A percentile compares a stretch with the other conserved stretches of the same genome.
Evolutionary conservation across 495 filamentous ascomycete species (phyloP).

Genomic region (Beverwykella pulmonaria): DNA sequence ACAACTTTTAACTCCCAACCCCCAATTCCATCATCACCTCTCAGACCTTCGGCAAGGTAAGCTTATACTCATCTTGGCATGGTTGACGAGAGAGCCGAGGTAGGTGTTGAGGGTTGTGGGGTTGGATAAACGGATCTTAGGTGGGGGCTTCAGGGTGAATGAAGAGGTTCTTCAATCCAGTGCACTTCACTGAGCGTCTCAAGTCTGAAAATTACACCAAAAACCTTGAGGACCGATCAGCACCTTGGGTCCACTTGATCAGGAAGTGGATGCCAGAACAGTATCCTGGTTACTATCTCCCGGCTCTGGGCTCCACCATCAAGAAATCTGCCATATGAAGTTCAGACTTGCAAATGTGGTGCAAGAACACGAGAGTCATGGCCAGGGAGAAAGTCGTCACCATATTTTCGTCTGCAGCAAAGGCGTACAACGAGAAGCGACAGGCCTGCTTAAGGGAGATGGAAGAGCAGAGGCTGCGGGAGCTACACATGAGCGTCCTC

Average conservation of each 20-base stretch:
- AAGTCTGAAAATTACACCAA: slow-evolving; percentile 4
- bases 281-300: background rate
- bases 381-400: slow-evolving; percentile 19
- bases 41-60: slow-evolving; percentile 17
- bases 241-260: slow-evolving; percentile 16
- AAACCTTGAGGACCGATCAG: slow-evolving; percentile 5
- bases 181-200: slow-evolving; percentile 18
- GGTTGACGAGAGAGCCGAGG: slow-evolving; percentile 15
- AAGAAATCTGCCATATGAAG: background rate
- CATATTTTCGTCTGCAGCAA: slow-evolving; percentile 8
- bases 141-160: slow-evolving; percentile 3
- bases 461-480: slow-evolving; percentile 11
- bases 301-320: background rate
- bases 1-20: no score
- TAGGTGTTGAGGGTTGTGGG: slow-evolving; percentile 18
- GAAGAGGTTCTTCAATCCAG: slow-evolving; percentile 29
- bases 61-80: slow-evolving; percentile 15
- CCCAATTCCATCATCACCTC: slow-evolving; percentile 1
- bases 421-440: slow-evolving; percentile 10
- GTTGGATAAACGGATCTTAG: slow-evolving; percentile 13
- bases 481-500: slow-evolving; percentile 1
- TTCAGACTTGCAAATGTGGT: slow-evolving; percentile 7
- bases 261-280: slow-evolving; percentile 12
- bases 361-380: background rate
- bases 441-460: slow-evolving; percentile 1